Percentiles rank a stretch among this genome's conserved stretches.
These are phyloP conservation scores for Stemphylium lycopersici DNA, from an alignment of 2,329 filamentous ascomycete species.

Conservation along the genomic window DNA sequence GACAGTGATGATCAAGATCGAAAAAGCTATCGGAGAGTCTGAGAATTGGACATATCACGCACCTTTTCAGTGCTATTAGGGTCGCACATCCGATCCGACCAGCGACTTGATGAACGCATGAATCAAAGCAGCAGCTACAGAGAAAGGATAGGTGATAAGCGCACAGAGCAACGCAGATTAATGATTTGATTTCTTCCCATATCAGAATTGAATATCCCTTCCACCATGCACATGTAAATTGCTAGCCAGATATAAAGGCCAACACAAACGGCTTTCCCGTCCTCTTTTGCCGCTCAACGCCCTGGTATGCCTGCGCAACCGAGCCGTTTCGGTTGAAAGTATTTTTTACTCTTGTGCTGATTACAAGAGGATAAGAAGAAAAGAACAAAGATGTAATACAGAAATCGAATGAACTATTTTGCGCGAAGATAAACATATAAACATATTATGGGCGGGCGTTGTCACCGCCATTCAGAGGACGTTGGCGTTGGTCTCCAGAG, in stretches of 20 bases:
- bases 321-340: not conserved
- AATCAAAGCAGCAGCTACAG: no score
- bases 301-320: constrained; percentile 7
- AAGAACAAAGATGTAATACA: constrained; percentile 1
- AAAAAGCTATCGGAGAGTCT: no score
- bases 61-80: no score
- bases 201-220: no score
- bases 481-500: constrained; percentile 26
- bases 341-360: not conserved
- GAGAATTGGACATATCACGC: no score
- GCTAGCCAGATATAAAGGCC: not conserved
- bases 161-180: no score
- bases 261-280: not conserved
- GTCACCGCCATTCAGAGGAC: not conserved
- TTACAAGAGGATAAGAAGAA: constrained; percentile 11
- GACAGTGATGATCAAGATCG: no score
- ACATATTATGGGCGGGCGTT: not conserved
- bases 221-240: not conserved
- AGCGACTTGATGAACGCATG: no score
- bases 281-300: constrained; percentile 2
- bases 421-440: not conserved
- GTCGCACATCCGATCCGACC: no score
- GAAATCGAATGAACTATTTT: not conserved
- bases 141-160: no score
- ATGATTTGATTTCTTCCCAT: no score